phyloP scores from a whole-genome alignment of 2,329 filamentous ascomycete species.

The Sarocladium strictum region DNA sequence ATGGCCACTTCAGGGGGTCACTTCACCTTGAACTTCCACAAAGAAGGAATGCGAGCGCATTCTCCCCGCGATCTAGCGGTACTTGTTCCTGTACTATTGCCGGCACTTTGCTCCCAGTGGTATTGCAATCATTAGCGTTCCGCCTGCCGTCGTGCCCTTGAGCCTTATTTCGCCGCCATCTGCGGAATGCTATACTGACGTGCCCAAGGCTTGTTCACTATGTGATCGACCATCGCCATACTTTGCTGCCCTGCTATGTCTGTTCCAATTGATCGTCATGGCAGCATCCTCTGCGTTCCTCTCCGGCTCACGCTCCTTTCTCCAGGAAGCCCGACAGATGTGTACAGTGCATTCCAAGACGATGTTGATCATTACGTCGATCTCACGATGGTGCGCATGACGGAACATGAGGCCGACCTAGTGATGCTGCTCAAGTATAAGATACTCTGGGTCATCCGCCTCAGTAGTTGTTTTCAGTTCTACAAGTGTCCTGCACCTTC shows the following conservation, averaged over 20 bases:
- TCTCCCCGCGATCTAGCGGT: background rate
- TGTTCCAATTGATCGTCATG: background rate
- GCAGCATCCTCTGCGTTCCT: conserved; percentile 6
- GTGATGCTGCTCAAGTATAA: background rate
- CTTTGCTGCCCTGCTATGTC: background rate
- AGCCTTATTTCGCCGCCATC: background rate
- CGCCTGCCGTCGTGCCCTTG: background rate
- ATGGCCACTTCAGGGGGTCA: background rate
- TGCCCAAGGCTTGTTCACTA: background rate
- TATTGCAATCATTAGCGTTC: background rate
- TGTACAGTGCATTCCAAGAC: conserved; percentile 1
- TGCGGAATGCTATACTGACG: background rate
- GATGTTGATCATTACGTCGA: conserved; percentile 3
- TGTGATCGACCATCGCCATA: background rate
- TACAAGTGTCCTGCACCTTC: conserved; percentile 1
- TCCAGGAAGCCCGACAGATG: background rate
- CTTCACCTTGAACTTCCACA: background rate
- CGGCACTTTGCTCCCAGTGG: background rate
- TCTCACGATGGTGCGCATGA: background rate
- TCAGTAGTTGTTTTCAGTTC: background rate
- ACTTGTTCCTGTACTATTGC: background rate
- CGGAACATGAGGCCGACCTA: background rate
- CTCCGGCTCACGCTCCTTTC: background rate
- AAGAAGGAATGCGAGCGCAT: conserved; percentile 4
- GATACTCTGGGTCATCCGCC: background rate